Conservation (phyloP, 352 stramenopile species). For the Pythium rishiriense region DNA sequence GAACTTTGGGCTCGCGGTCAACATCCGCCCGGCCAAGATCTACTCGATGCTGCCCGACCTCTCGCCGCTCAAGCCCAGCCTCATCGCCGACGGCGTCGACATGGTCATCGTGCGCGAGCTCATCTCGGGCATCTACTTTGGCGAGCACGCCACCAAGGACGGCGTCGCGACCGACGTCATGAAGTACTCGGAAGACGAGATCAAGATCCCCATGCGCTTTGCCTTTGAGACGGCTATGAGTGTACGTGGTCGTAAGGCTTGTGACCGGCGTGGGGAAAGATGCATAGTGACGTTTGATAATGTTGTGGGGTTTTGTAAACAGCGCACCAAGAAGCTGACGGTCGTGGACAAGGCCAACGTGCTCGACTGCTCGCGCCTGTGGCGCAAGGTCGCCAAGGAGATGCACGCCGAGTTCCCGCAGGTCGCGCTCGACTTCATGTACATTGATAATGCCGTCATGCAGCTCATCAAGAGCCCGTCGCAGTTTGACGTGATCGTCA, state of each 20-base stretch:
- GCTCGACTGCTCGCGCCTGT: constrained; percentile 94
- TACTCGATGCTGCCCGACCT: constrained; percentile 97
- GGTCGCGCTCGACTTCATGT: constrained; percentile 96
- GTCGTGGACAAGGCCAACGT: constrained; percentile 99
- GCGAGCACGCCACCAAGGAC: constrained; percentile 77
- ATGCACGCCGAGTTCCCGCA: constrained; percentile 91
- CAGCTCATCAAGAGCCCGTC: constrained; percentile 98
- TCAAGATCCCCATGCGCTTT: constrained; percentile 83
- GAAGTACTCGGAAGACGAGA: constrained; percentile 96
- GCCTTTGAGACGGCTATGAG: constrained; percentile 82
- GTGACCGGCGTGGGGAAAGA: too few relatives aligned
- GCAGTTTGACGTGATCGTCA: constrained; percentile 99
- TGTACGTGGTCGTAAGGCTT: too few relatives aligned
- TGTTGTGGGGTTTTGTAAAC: too few relatives aligned
- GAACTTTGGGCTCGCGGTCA: constrained; percentile 97
- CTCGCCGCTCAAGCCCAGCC: constrained; percentile 96
- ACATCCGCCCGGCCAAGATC: constrained; percentile 98
- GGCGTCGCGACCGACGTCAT: constrained; percentile 93
- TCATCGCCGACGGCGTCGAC: constrained; percentile 95
- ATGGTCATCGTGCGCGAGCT: constrained; percentile 99
- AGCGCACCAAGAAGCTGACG: constrained; percentile 94
- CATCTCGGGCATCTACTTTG: constrained; percentile 99
- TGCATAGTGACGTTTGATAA: too few relatives aligned
- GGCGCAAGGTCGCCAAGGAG: constrained; percentile 92
- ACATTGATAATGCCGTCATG: constrained; percentile 99